A percentile compares a stretch with the other conserved stretches of the same genome.
phyloP scores from a whole-genome alignment of 257 asterid species.

The Petunia axillaris region DNA sequence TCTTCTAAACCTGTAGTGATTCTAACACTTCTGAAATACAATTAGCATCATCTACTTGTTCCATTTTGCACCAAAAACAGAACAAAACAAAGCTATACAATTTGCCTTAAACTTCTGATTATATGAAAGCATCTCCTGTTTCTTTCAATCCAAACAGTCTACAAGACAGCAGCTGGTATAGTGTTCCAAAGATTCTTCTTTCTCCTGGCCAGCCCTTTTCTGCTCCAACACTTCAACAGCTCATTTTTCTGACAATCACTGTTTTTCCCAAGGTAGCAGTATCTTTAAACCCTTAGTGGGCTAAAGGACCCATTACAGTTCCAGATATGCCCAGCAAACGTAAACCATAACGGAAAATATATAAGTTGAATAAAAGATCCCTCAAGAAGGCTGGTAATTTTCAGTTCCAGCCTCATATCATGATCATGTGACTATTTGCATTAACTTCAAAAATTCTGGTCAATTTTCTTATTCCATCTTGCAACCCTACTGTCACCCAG shows the following conservation, averaged over 20 bases:
- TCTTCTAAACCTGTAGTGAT: not conserved
- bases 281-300: not conserved
- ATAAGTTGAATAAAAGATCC: not conserved
- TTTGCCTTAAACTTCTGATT: not conserved
- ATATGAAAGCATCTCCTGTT: not conserved
- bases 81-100: not conserved
- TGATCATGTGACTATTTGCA: not conserved
- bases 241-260: not conserved
- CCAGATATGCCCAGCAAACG: too few relatives aligned
- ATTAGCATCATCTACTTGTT: not conserved
- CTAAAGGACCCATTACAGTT: not conserved
- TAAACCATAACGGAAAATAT: not conserved
- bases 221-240: too few relatives aligned
- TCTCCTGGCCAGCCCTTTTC: too few relatives aligned
- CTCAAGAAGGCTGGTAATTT: not conserved
- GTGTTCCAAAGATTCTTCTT: too few relatives aligned
- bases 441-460: not conserved
- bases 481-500: not conserved
- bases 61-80: not conserved
- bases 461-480: not conserved
- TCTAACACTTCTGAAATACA: not conserved
- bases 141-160: not conserved
- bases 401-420: not conserved
- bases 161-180: too few relatives aligned
- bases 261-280: not conserved